Conservation (phyloP, 164 flowering plant species). For the Magnolia kwangsiensis region DNA sequence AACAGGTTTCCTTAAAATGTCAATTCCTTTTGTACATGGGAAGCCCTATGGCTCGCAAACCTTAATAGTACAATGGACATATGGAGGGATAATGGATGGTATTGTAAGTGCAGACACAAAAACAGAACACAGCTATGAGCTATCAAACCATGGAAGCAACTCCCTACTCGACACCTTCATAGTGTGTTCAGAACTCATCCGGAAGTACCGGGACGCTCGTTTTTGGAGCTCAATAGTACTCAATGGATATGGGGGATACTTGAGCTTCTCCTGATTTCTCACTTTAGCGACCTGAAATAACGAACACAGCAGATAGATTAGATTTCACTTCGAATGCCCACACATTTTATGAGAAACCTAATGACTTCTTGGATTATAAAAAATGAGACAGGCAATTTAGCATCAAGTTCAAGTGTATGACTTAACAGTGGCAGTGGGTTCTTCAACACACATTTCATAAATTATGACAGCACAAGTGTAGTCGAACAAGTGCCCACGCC, state of each 20-base stretch:
- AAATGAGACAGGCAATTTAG: not conserved
- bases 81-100: not conserved
- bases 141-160: not conserved
- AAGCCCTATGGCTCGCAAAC: not conserved
- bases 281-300: constrained; percentile 65
- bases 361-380: not conserved
- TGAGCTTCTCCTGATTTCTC: constrained; percentile 66
- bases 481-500: constrained; percentile 95
- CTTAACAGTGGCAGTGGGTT: constrained; percentile 86
- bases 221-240: constrained; percentile 96
- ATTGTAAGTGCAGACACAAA: not conserved
- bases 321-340: not conserved
- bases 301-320: not conserved
- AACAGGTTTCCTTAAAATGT: not conserved
- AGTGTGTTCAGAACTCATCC: constrained; percentile 93
- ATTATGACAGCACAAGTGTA: constrained; percentile 69
- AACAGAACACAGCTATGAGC: not conserved
- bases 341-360: not conserved
- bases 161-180: constrained; percentile 64
- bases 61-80: not conserved
- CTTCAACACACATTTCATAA: constrained; percentile 94
- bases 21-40: not conserved
- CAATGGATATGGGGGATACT: constrained; percentile 89
- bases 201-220: constrained; percentile 90
- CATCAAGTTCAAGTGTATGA: constrained; percentile 2